phyloP scores from a whole-genome alignment of 2,329 filamentous ascomycete genomes.

The Colletotrichum sp. region DNA sequence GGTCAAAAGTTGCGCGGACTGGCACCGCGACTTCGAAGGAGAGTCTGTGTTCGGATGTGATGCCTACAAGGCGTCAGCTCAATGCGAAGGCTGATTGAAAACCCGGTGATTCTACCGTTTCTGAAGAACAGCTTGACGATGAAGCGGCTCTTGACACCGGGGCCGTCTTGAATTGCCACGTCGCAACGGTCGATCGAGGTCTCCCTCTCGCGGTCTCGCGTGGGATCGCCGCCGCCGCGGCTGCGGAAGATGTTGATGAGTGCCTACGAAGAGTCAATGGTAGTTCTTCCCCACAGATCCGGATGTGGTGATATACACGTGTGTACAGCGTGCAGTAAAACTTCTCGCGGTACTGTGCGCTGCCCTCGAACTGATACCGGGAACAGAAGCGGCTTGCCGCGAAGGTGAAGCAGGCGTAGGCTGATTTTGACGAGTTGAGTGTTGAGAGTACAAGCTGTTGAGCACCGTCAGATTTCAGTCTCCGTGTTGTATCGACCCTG shows the following conservation, averaged over 20 bases:
- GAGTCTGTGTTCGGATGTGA: conserved; percentile 78
- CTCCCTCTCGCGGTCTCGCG: conserved; percentile 65
- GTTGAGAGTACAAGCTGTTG: conserved; percentile 72
- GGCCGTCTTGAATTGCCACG: conserved; percentile 73
- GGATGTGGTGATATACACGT: conserved; percentile 49
- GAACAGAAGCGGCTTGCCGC: conserved; percentile 73
- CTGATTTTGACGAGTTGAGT: conserved; percentile 80
- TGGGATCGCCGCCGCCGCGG: conserved; percentile 61
- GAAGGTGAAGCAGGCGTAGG: conserved; percentile 75
- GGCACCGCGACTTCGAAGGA: conserved; percentile 77
- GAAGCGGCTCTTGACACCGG: conserved; percentile 73
- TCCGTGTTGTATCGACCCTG: neutral
- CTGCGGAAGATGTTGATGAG: conserved; percentile 77
- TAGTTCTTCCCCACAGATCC: neutral
- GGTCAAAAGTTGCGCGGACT: conserved; percentile 77
- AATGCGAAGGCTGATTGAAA: no score
- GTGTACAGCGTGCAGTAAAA: conserved; percentile 81
- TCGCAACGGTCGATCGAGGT: conserved; percentile 77
- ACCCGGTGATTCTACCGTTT: conserved; percentile 55
- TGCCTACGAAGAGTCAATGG: conserved; percentile 42
- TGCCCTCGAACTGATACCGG: conserved; percentile 69
- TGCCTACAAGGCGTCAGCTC: conserved; percentile 45
- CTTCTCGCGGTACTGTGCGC: conserved; percentile 53
- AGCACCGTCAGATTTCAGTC: neutral
- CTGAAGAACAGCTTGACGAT: conserved; percentile 75